A percentile compares a stretch with the other conserved stretches of the same genome.
Conservation (phyloP, 495 filamentous ascomycete genomes). For the Penicillium coprophilum region DNA sequence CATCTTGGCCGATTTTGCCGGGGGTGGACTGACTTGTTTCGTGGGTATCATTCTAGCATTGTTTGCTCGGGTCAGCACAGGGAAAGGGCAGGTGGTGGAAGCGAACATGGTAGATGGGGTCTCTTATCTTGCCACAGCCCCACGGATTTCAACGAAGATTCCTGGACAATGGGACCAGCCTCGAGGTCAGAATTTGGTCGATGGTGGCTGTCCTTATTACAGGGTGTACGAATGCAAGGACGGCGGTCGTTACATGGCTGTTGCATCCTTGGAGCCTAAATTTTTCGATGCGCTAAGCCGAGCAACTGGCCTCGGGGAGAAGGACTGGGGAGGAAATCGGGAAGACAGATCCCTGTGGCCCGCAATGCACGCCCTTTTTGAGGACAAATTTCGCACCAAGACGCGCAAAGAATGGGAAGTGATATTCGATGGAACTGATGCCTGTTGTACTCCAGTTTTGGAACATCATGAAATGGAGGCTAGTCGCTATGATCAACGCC, state of each 20-base stretch:
- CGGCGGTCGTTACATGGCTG: constrained; percentile 69
- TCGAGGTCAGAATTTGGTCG: constrained; percentile 67
- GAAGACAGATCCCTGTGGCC: constrained; percentile 57
- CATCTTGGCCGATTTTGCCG: constrained; percentile 76
- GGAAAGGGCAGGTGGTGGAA: constrained; percentile 74
- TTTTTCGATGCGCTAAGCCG: constrained; percentile 62
- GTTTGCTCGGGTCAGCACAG: constrained; percentile 34
- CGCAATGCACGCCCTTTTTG: constrained; percentile 53
- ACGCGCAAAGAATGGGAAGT: constrained; percentile 70
- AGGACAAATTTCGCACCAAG: constrained; percentile 58
- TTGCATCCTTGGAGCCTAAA: constrained; percentile 73
- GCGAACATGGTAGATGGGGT: constrained; percentile 85
- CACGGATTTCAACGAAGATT: constrained; percentile 56
- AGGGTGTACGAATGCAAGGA: constrained; percentile 72
- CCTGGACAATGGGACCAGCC: constrained; percentile 49
- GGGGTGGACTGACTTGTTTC: constrained; percentile 67
- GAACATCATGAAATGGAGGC: constrained; percentile 62
- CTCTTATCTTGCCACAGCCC: constrained; percentile 64
- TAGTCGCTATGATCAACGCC: constrained; percentile 62
- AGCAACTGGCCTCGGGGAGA: constrained; percentile 50
- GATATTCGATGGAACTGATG: constrained; percentile 75
- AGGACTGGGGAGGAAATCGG: constrained; percentile 24
- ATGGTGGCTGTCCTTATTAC: constrained; percentile 76
- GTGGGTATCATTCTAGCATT: constrained; percentile 37
- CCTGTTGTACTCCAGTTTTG: constrained; percentile 80